Evolutionary conservation across 1,284 basidiomycete species (phyloP).

Genomic region (Marasmius oreades): DNA sequence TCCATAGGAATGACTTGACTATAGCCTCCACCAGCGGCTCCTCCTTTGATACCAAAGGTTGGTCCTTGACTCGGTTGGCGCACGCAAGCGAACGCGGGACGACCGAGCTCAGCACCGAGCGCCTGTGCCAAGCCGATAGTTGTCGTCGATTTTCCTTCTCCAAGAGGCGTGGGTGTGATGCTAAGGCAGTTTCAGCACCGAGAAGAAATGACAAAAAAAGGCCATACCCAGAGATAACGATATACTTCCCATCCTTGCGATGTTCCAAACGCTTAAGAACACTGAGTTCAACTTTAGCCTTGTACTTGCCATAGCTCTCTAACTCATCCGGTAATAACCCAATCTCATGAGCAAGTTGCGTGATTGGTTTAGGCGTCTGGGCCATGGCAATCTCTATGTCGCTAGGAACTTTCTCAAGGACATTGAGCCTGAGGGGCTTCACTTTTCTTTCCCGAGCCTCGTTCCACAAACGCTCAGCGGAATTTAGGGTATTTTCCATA

Average conservation of each 20-base stretch:
- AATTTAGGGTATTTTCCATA: conserved; percentile 91
- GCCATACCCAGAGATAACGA: conserved; percentile 87
- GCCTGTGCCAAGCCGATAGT: conserved; percentile 98
- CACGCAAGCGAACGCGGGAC: conserved; percentile 96
- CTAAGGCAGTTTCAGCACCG: conserved; percentile 33
- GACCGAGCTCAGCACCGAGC: conserved; percentile 90
- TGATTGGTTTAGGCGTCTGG: conserved; percentile 90
- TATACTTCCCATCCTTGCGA: conserved; percentile 94
- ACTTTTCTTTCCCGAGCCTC: conserved; percentile 63
- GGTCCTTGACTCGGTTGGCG: conserved; percentile 98
- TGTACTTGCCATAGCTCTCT: conserved; percentile 94
- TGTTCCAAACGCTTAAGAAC: conserved; percentile 84
- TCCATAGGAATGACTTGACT: conserved; percentile 99
- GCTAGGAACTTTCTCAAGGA: conserved; percentile 85
- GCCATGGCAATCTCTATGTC: conserved; percentile 97
- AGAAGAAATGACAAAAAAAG: conserved; percentile 1
- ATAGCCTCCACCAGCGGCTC: conserved; percentile 97
- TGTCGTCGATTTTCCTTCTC: conserved; percentile 98
- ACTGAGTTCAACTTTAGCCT: conserved; percentile 94
- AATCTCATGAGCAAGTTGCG: conserved; percentile 84
- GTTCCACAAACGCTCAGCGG: conserved; percentile 82
- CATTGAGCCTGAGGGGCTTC: conserved; percentile 75
- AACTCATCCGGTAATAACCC: conserved; percentile 86
- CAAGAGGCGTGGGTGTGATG: conserved; percentile 97
- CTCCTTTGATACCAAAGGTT: conserved; percentile 99